Percentiles rank a stretch among this genome's conserved stretches.
Evolutionary conservation across 164 flowering plant species (phyloP).

Genomic region (Dillenia suffruticosa): DNA sequence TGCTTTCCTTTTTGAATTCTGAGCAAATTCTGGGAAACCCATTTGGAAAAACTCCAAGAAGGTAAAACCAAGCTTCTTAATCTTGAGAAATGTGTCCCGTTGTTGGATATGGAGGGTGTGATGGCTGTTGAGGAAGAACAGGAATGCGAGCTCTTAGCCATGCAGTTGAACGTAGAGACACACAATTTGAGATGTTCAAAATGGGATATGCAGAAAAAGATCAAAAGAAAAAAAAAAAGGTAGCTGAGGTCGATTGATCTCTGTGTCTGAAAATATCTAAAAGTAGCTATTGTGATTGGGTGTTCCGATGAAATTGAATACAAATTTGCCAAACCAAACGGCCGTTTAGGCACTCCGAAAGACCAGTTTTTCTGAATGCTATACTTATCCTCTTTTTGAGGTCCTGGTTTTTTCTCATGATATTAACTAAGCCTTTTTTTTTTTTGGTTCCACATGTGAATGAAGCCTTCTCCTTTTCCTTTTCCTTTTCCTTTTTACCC

Average conservation of each 20-base stretch:
- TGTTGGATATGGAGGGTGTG: slow-evolving; percentile 24
- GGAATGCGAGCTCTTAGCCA: slow-evolving; percentile 29
- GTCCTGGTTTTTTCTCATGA: no score
- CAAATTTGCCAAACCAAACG: no score
- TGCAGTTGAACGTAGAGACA: slow-evolving; percentile 6
- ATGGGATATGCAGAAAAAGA: background rate
- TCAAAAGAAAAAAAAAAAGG: background rate
- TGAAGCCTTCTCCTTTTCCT: no score
- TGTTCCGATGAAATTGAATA: slow-evolving; percentile 9
- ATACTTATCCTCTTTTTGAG: no score
- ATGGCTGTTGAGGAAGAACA: slow-evolving; percentile 21
- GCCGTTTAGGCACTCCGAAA: no score
- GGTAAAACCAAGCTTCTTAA: slow-evolving; percentile 17
- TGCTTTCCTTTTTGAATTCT: slow-evolving; percentile 22
- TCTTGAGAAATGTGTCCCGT: slow-evolving; percentile 13
- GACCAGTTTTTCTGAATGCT: no score
- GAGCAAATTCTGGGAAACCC: slow-evolving; percentile 22
- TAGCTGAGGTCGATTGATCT: background rate
- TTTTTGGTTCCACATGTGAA: no score
- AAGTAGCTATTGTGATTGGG: background rate
- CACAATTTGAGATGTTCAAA: background rate
- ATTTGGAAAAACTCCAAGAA: slow-evolving; percentile 19
- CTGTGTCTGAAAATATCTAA: slow-evolving; percentile 1
- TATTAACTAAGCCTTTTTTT: no score
- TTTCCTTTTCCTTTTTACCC: no score